Conservation (phyloP, 2,329 filamentous ascomycete species). For the Talaromyces verruculosus region DNA sequence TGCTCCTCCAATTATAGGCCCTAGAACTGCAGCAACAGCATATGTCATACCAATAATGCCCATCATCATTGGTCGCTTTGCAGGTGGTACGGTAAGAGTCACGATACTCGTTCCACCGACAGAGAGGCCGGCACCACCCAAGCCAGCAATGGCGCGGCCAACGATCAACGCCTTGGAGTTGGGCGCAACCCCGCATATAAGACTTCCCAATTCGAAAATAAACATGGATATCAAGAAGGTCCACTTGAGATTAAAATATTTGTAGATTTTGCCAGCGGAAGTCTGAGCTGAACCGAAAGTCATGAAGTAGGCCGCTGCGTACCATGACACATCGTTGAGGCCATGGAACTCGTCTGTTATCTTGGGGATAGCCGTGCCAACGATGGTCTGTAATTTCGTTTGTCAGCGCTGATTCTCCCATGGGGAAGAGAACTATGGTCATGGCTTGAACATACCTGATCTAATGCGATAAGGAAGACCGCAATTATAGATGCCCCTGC, state of each 20-base stretch:
- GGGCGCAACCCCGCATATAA: constrained; percentile 29
- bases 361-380: constrained; percentile 16
- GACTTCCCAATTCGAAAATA: constrained; percentile 32
- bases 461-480: background rate
- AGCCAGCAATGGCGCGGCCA: constrained; percentile 31
- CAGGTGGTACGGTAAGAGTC: constrained; percentile 31
- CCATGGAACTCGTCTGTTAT: constrained; percentile 20
- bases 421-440: too few species aligned
- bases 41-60: constrained; percentile 31
- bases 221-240: constrained; percentile 24
- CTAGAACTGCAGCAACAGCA: constrained; percentile 27
- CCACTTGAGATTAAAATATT: constrained; percentile 9
- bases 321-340: constrained; percentile 14
- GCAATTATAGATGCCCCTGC: background rate
- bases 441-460: background rate
- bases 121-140: constrained; percentile 30
- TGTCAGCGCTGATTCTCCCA: background rate
- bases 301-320: constrained; percentile 13
- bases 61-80: constrained; percentile 33
- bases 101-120: constrained; percentile 47
- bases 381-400: constrained; percentile 1
- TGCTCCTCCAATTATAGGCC: constrained; percentile 44
- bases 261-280: constrained; percentile 8
- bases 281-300: constrained; percentile 10
- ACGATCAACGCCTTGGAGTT: constrained; percentile 29